Percentiles rank a stretch among this genome's conserved stretches.
Evolutionary conservation across 1,284 basidiomycete genomes (phyloP).

Genomic region (Trichosporon sp.): DNA sequence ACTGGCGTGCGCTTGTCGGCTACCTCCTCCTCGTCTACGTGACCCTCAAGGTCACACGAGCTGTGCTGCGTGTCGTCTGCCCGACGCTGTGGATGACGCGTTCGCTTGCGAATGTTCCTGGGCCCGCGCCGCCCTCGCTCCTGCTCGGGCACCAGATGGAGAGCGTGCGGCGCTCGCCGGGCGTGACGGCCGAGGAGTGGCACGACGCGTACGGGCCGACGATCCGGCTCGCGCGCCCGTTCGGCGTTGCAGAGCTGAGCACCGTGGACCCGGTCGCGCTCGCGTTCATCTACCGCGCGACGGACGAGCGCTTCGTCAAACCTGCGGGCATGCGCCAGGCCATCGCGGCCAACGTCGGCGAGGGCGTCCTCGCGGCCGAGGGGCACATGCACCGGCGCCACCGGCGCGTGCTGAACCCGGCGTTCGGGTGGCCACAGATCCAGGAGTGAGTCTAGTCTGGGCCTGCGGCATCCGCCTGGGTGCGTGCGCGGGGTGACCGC

Average conservation of each 20-base stretch:
- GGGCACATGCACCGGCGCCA: slow-evolving; percentile 55
- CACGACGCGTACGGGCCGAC: neutral
- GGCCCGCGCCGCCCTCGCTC: neutral
- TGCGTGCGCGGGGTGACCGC: too few species aligned
- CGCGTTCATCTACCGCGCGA: neutral
- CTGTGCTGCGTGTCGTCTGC: neutral
- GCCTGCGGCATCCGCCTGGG: neutral
- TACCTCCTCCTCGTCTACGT: neutral
- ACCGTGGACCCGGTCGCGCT: neutral
- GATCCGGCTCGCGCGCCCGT: neutral
- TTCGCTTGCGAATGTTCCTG: neutral
- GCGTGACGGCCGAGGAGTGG: neutral
- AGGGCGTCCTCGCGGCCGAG: slow-evolving; percentile 37
- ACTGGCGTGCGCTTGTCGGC: neutral
- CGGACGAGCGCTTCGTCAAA: neutral
- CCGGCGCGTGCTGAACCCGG: slow-evolving; percentile 51
- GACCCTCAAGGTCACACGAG: neutral
- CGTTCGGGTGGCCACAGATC: slow-evolving; percentile 15
- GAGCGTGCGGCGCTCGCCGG: neutral
- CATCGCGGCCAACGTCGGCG: neutral
- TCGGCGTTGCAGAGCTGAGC: neutral
- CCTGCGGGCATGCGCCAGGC: neutral
- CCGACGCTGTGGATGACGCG: neutral
- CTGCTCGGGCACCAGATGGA: neutral
- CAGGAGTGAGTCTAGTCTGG: neutral